Percentiles rank a stretch among this genome's conserved stretches.
phyloP scores from a whole-genome alignment of 2,329 filamentous ascomycete species.

The Balansia obtecta region DNA sequence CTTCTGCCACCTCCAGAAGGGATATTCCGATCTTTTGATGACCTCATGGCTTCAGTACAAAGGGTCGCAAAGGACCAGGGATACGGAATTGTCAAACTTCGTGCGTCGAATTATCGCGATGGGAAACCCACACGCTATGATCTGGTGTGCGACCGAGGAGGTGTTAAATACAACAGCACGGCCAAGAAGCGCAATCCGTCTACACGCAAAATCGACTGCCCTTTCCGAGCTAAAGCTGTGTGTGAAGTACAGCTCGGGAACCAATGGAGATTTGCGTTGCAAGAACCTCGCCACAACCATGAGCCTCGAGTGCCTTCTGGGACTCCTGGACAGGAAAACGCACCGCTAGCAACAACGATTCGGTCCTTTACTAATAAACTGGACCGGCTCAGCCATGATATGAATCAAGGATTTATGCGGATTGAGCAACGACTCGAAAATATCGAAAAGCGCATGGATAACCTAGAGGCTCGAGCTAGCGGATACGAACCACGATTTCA shows the following conservation, averaged over 20 bases:
- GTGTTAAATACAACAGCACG: conserved; percentile 52
- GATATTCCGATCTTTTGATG: conserved; percentile 47
- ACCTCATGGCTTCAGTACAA: conserved; percentile 44
- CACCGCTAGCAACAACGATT: conserved; percentile 44
- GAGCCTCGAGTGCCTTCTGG: conserved; percentile 43
- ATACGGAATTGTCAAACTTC: conserved; percentile 50
- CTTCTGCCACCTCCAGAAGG: conserved; percentile 46
- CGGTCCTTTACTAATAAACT: conserved; percentile 47
- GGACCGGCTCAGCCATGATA: conserved; percentile 45
- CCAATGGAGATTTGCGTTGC: conserved; percentile 52
- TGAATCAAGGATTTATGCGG: conserved; percentile 37
- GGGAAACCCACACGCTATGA: conserved; percentile 51
- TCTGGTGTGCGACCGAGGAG: conserved; percentile 49
- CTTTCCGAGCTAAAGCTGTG: conserved; percentile 50
- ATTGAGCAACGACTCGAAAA: conserved; percentile 37
- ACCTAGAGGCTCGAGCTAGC: conserved; percentile 34
- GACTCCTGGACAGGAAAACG: conserved; percentile 43
- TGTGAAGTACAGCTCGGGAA: conserved; percentile 50
- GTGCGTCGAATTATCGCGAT: conserved; percentile 51
- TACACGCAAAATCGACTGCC: conserved; percentile 51
- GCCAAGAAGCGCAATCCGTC: conserved; percentile 53
- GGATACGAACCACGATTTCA: conserved; percentile 33
- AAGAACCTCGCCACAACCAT: conserved; percentile 49
- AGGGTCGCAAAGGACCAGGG: conserved; percentile 49
- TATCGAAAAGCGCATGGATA: conserved; percentile 43